These are phyloP conservation scores for Balansia obtecta DNA, from an alignment of 2,329 filamentous ascomycete species.

Conservation along the genomic window DNA sequence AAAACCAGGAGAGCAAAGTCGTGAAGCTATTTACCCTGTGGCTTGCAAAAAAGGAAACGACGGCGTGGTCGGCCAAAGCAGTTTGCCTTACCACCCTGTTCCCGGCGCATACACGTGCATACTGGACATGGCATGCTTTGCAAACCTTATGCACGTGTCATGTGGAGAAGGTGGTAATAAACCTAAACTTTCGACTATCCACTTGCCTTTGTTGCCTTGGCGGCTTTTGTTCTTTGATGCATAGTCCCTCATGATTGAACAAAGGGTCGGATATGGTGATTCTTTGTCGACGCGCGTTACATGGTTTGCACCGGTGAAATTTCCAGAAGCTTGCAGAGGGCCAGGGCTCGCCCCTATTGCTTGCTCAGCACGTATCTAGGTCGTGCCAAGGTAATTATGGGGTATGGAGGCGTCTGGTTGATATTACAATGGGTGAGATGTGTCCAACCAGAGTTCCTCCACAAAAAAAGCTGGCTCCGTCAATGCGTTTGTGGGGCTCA, in stretches of 20 bases:
- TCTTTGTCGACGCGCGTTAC: not conserved
- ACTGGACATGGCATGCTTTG: not conserved
- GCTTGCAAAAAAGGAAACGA: conserved; percentile 1
- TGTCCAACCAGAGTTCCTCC: not conserved
- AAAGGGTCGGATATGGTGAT: no score
- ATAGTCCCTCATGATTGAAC: no score
- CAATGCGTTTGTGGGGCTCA: conserved; percentile 4
- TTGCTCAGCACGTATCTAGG: not conserved
- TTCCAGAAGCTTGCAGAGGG: not conserved
- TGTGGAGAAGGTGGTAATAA: not conserved
- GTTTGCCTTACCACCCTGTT: not conserved
- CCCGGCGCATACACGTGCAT: no score
- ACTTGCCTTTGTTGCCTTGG: not conserved
- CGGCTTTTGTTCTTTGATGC: no score
- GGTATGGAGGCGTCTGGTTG: no score
- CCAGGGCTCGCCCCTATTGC: not conserved
- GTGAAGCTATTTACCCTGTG: not conserved
- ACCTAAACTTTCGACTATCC: conserved; percentile 36
- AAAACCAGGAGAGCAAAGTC: not conserved
- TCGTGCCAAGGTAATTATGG: no score
- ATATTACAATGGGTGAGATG: not conserved
- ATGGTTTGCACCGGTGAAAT: not conserved
- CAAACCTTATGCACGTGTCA: conserved; percentile 1
- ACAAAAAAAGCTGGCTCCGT: not conserved
- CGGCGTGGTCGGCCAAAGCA: not conserved